A percentile compares a stretch with the other conserved stretches of the same genome.
Evolutionary conservation across 2,329 filamentous ascomycete genomes (phyloP).

Genomic region (Cercospora sp.): DNA sequence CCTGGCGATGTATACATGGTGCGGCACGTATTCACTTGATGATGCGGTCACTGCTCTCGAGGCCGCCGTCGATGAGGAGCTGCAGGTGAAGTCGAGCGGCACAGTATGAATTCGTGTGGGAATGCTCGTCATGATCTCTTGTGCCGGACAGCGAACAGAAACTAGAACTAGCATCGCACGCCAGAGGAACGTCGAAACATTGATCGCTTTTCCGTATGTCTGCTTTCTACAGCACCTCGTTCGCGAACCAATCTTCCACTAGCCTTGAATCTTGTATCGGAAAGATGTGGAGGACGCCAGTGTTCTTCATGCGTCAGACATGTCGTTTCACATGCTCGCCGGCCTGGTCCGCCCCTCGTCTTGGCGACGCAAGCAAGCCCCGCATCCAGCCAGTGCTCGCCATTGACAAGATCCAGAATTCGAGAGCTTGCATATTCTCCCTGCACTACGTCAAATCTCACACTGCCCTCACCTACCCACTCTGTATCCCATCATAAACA

Average conservation of each 20-base stretch:
- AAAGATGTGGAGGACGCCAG: neutral
- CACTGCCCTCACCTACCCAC: neutral
- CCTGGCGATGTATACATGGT: conserved; percentile 44
- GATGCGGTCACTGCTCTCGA: conserved; percentile 44
- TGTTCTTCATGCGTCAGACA: neutral
- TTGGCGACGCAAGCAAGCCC: neutral
- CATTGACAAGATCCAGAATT: neutral
- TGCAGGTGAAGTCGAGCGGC: conserved; percentile 18
- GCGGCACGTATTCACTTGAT: conserved; percentile 38
- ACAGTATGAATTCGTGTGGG: neutral
- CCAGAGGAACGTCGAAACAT: neutral
- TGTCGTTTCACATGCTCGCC: neutral
- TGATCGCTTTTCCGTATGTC: neutral
- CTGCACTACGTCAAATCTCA: neutral
- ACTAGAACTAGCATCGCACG: neutral
- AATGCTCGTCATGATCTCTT: neutral
- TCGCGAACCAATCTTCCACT: neutral
- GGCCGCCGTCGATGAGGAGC: conserved; percentile 41
- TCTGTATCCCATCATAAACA: neutral
- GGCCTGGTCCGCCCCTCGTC: neutral
- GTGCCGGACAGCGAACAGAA: neutral
- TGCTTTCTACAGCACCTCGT: neutral
- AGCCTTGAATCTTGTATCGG: neutral
- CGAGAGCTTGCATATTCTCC: neutral
- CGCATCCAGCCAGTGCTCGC: neutral